Evolutionary conservation across 2,329 filamentous ascomycete species (phyloP).

Genomic region (Scytalidium sp.): DNA sequence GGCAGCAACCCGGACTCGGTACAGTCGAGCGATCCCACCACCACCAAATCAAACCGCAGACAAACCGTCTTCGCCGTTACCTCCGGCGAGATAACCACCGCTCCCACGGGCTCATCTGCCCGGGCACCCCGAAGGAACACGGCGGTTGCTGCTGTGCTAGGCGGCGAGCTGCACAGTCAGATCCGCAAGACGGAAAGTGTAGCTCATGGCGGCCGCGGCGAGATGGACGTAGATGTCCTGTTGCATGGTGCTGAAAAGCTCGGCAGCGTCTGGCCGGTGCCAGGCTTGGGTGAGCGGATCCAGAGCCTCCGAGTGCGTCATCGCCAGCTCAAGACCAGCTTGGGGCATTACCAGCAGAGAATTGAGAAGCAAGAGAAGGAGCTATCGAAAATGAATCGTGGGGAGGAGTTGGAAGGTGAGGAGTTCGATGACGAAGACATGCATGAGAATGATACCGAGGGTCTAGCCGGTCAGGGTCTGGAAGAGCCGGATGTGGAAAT

Average conservation of each 20-base stretch:
- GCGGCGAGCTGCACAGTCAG: conserved; percentile 79
- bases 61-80: conserved; percentile 67
- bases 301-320: conserved; percentile 68
- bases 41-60: conserved; percentile 34
- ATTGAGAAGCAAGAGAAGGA: conserved; percentile 75
- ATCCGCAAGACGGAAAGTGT: conserved; percentile 53
- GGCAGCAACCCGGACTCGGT: conserved; percentile 42
- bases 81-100: conserved; percentile 56
- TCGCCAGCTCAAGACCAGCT: conserved; percentile 67
- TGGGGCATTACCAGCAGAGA: conserved; percentile 76
- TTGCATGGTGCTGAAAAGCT: conserved; percentile 87
- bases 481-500: conserved; percentile 40
- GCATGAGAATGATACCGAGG: conserved; percentile 42
- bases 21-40: conserved; percentile 18
- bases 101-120: conserved; percentile 43
- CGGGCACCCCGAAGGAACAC: conserved; percentile 66
- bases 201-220: conserved; percentile 50
- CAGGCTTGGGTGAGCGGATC: conserved; percentile 77
- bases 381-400: conserved; percentile 69
- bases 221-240: conserved; percentile 83
- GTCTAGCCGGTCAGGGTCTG: conserved; percentile 12
- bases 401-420: conserved; percentile 53
- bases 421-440: conserved; percentile 51
- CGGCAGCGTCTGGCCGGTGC: conserved; percentile 80
- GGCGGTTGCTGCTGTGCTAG: conserved; percentile 85